phyloP scores from a whole-genome alignment of 768 basidiomycete species.

The Rhodosporidiobolus odoratus region DNA sequence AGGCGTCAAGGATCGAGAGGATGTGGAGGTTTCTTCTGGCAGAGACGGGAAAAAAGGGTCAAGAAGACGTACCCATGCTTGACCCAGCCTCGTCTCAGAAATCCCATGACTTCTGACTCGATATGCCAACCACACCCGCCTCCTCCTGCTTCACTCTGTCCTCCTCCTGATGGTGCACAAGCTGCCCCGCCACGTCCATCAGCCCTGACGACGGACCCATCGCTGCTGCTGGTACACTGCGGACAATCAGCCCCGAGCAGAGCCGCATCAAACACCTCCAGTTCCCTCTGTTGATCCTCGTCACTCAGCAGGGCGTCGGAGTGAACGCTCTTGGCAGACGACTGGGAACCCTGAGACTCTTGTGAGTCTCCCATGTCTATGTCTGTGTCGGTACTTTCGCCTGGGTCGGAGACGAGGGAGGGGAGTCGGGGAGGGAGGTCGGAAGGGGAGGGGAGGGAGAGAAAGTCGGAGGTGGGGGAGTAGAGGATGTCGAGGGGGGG shows the following conservation, averaged over 20 bases:
- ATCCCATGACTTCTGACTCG: not conserved
- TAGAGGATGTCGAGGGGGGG: slow-evolving; percentile 18
- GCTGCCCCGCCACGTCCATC: not conserved
- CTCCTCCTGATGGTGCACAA: not conserved
- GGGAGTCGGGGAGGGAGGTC: not conserved
- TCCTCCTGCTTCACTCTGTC: not conserved
- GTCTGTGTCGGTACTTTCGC: not conserved
- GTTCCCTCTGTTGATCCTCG: not conserved
- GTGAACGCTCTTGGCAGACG: no score
- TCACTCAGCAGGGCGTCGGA: not conserved
- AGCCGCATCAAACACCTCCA: not conserved
- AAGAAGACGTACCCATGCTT: slow-evolving; percentile 5
- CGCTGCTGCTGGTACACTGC: slow-evolving; percentile 1
- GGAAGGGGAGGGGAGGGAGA: not conserved
- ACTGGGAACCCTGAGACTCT: not conserved
- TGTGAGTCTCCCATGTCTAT: not conserved
- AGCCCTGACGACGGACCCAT: not conserved
- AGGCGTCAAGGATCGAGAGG: not conserved
- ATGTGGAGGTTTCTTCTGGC: no score
- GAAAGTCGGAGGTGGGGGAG: not conserved
- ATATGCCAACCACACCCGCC: slow-evolving; percentile 28
- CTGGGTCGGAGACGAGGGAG: not conserved
- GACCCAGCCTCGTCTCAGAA: slow-evolving; percentile 5
- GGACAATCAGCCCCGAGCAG: slow-evolving; percentile 2
- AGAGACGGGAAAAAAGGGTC: no score